Evolutionary conservation across 345 rosid species (phyloP).

Genomic region (Aquilaria malaccensis): DNA sequence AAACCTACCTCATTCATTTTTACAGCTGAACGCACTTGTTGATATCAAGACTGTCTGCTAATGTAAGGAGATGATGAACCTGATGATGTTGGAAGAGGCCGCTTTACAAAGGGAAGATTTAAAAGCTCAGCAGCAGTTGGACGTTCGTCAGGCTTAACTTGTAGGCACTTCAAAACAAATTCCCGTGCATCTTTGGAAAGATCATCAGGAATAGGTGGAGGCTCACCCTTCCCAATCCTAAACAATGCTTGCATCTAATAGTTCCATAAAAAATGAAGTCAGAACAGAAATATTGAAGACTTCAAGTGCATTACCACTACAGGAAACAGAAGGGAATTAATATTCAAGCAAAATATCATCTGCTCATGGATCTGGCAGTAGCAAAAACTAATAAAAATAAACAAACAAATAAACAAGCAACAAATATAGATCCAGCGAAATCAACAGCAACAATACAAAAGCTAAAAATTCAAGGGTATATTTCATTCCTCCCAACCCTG

Average conservation of each 20-base stretch:
- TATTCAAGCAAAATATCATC: not conserved
- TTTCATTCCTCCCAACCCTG: too few species aligned
- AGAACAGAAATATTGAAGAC: too few species aligned
- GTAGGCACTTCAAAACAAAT: slow-evolving; percentile 51
- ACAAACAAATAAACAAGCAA: too few species aligned
- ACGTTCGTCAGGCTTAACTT: slow-evolving; percentile 46
- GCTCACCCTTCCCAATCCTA: slow-evolving; percentile 56
- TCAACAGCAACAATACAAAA: too few species aligned
- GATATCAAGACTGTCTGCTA: slow-evolving; percentile 19
- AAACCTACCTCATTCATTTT: slow-evolving; percentile 7
- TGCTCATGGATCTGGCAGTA: too few species aligned
- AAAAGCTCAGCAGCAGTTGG: slow-evolving; percentile 63
- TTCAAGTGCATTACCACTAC: not conserved
- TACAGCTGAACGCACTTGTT: not conserved
- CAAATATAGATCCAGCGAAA: too few species aligned
- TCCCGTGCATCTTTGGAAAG: slow-evolving; percentile 51
- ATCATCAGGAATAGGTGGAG: slow-evolving; percentile 45
- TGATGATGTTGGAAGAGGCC: slow-evolving; percentile 26
- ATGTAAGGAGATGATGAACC: slow-evolving; percentile 38
- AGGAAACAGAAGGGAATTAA: not conserved
- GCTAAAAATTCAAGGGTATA: too few species aligned
- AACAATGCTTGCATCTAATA: slow-evolving; percentile 52
- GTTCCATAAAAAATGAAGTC: too few species aligned
- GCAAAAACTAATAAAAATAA: too few species aligned
- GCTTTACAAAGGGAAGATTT: slow-evolving; percentile 58